Conservation (phyloP, 352 stramenopile genomes). For the Globisporangium polare region DNA sequence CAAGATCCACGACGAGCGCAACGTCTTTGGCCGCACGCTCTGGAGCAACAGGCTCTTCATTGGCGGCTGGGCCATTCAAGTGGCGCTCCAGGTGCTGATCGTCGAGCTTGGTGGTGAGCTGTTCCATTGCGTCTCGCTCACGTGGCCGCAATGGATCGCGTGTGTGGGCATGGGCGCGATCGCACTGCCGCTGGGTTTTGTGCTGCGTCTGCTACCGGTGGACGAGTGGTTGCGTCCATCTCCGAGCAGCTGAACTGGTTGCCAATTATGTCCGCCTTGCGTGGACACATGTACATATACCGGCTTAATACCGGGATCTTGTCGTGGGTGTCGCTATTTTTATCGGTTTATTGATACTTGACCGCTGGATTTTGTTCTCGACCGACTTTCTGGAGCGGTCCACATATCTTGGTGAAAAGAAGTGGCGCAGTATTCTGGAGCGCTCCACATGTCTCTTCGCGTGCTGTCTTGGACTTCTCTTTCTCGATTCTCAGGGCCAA, state of each 20-base stretch:
- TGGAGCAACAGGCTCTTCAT: slow-evolving; percentile 59
- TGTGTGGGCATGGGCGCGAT: slow-evolving; percentile 20
- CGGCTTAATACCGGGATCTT: too few relatives aligned
- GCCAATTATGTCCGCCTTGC: neutral
- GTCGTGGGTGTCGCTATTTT: too few relatives aligned
- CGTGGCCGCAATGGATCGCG: slow-evolving; percentile 19
- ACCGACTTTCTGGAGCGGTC: neutral
- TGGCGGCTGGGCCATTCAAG: slow-evolving; percentile 68
- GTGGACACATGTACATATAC: neutral
- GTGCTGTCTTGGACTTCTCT: neutral
- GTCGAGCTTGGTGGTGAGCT: slow-evolving; percentile 79
- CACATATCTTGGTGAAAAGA: too few relatives aligned
- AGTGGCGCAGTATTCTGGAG: too few relatives aligned
- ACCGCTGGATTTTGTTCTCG: too few relatives aligned
- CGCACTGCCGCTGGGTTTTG: slow-evolving; percentile 29
- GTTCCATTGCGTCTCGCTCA: slow-evolving; percentile 20
- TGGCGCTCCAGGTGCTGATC: slow-evolving; percentile 87
- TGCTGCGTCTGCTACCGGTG: slow-evolving; percentile 4
- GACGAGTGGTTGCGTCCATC: neutral
- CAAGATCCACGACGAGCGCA: slow-evolving; percentile 71
- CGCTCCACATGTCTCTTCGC: neutral
- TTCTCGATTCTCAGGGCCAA: too few relatives aligned
- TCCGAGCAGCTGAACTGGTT: neutral
- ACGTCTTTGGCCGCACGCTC: neutral
- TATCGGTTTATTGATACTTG: too few relatives aligned